Percentiles rank a stretch among this genome's conserved stretches.
phyloP scores from a whole-genome alignment of 768 basidiomycete species.

The Termitomyces sp. region DNA sequence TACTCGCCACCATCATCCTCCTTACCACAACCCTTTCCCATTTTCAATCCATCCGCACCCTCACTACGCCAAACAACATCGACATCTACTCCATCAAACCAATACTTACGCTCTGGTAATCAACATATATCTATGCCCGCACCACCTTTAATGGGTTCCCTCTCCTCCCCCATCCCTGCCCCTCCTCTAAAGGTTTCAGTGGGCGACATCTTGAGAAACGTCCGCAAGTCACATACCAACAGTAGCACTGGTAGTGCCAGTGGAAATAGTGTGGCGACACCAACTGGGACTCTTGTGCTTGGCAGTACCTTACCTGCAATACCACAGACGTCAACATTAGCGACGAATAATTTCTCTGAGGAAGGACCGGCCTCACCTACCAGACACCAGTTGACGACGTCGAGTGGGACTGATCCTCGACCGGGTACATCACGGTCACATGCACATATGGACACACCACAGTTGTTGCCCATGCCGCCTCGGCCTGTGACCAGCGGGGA shows the following conservation, averaged over 20 bases:
- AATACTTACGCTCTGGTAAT: neutral
- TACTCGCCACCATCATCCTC: neutral
- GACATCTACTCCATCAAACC: constrained; percentile 13
- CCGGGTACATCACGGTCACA: constrained; percentile 5
- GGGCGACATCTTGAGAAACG: constrained; percentile 19
- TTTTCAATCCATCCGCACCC: neutral
- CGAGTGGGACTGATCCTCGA: neutral
- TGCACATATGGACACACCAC: neutral
- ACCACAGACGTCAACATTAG: neutral
- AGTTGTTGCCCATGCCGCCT: neutral
- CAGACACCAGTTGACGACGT: neutral
- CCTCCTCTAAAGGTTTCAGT: constrained; percentile 2
- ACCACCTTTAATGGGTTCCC: constrained; percentile 4
- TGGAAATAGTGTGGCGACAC: neutral
- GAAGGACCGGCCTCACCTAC: neutral
- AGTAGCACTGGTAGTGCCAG: neutral
- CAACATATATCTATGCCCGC: neutral
- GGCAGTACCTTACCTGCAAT: neutral
- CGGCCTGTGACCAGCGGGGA: constrained; percentile 12
- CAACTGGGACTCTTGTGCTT: neutral
- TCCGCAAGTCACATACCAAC: constrained; percentile 10
- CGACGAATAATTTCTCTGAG: too few relatives aligned
- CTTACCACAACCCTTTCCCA: neutral
- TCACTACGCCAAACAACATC: constrained; percentile 12
- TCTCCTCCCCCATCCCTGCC: neutral